Evolutionary conservation across 1,284 basidiomycete species (phyloP), one percentile per base, ranked within the genome.

Genomic region (Trichosporon inkin): DNA sequence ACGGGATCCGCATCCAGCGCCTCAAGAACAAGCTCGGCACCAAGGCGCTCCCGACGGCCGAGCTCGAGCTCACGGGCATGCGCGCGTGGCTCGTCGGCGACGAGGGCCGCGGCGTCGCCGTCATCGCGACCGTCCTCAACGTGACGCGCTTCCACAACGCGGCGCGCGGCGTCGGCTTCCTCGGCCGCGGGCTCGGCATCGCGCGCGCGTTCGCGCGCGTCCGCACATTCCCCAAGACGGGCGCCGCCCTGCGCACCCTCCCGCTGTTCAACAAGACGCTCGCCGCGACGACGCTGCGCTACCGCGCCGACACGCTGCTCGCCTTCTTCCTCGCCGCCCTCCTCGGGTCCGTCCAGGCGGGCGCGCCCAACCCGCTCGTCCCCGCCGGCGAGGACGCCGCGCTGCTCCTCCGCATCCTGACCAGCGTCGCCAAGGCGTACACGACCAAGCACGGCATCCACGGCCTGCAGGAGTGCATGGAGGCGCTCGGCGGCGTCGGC

Each of bases 11-110:
- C 61, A 79, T 88, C 3, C 88, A 91, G 71, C 81, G 88, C 2
- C 80, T 90, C 49, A 89, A 91, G 79, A 83, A 88, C 71, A 91
- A 91, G 77, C 81, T 90, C 38, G 89, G 89, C 2, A 90, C 89
- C 0, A 84, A 87, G 63, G 80, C 83, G 32, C 77, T 91, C 10
- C 89, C 89, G 0, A 91, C 89, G 0, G 89, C 88, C 0, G 89
- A 91, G 74, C 81, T 90, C 52, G 84, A 84, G 35, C 78, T 91
- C 34, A 79, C 85, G 55, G 81, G 80, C 16, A 78, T 87, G 4
- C 81, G 84, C 47, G 89, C 80, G 2, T 88, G 86, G 72, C 83
- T 88, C 41, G 78, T 91, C 39, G 87, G 88, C 1, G 64, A 78
- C 0, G 75, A 81, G 20, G 84, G 86, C 40, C 77, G 84, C n/a